phyloP scores from a whole-genome alignment of 1,284 basidiomycete genomes.

The Sanghuangporus weigelae region DNA sequence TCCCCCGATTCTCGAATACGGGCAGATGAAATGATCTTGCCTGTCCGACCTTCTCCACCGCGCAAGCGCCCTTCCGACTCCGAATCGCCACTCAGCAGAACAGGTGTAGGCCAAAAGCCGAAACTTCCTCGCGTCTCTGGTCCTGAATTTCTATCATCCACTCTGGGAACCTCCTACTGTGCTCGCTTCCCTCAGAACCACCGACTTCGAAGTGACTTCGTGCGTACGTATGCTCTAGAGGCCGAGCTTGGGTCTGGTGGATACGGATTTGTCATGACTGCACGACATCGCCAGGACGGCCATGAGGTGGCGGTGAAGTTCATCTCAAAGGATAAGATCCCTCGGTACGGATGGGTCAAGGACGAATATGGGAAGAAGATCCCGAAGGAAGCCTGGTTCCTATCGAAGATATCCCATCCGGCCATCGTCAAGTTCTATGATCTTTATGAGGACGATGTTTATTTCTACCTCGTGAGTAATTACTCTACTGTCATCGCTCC shows the following conservation, averaged over 20 bases:
- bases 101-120: neutral
- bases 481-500: constrained; percentile 1
- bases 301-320: constrained; percentile 90
- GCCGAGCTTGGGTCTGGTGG: constrained; percentile 87
- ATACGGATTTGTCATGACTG: constrained; percentile 89
- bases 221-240: constrained; percentile 58
- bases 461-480: constrained; percentile 77
- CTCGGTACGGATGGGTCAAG: constrained; percentile 73
- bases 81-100: neutral
- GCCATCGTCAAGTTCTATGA: constrained; percentile 82
- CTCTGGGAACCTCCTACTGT: constrained; percentile 40
- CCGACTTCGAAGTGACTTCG: constrained; percentile 62
- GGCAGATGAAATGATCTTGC: neutral
- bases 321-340: constrained; percentile 82
- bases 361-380: constrained; percentile 57
- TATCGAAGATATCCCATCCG: constrained; percentile 71
- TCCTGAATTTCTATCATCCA: constrained; percentile 14
- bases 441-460: constrained; percentile 76
- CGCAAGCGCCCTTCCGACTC: constrained; percentile 9
- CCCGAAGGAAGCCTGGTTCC: constrained; percentile 78
- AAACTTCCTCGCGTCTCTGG: constrained; percentile 4
- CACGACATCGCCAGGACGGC: constrained; percentile 47
- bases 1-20: neutral
- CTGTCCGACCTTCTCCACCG: neutral
- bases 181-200: constrained; percentile 59